Base-by-base conservation (phyloP, 1,139 yeast genomes). In the Meyerozyma guilliermondii region DNA sequence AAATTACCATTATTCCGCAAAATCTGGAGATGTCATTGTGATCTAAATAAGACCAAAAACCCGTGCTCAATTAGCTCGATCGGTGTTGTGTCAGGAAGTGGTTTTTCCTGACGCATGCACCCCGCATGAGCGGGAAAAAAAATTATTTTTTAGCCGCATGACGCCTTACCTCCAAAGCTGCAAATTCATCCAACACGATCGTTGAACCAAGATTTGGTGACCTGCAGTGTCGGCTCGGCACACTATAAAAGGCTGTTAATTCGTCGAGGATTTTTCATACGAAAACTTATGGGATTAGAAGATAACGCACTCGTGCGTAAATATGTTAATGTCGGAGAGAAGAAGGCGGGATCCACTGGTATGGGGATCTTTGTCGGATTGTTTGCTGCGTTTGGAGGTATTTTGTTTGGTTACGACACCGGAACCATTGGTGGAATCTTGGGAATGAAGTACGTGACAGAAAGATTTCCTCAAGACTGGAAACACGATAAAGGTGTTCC, bases 351-450 rank as follows among this genome's bases (percentile, higher is more conserved):
- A 6, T 74, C 78, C 43, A 70, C 79, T 48, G 60, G 69, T 49
- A 59, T 71, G 60, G 68, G 75, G 39, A 74, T 76, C 50, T 65
- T 62, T 55, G 59, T 68, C 59, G 72, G 80, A 72, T 54, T 59
- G 28, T 68, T 67, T 48, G 74, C 73, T 45, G 83, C 87, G 46
- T 79, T 81, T 52, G 87, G 85, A 65, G 87, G 87, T 56, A 50
- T 80, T 54, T 78, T 82, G 48, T 83, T 75, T 58, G 89, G 89
- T 50, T 83, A 82, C 76, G 89, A 83, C 66, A 82, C 89, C 26
- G 89, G 91, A 66, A 81, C 88, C 51, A 83, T 83, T 56, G 78
- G 85, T 31, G 95, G 95, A 55, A 81, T 85, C 53, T 75, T 84
- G 57, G 81, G 81, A 54, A 83, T 83, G 87, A 65, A 76, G 4